A percentile compares a stretch with the other conserved stretches of the same genome.
phyloP scores from a whole-genome alignment of 75 land plant genomes.

The Selaginella moellendorffii region DNA sequence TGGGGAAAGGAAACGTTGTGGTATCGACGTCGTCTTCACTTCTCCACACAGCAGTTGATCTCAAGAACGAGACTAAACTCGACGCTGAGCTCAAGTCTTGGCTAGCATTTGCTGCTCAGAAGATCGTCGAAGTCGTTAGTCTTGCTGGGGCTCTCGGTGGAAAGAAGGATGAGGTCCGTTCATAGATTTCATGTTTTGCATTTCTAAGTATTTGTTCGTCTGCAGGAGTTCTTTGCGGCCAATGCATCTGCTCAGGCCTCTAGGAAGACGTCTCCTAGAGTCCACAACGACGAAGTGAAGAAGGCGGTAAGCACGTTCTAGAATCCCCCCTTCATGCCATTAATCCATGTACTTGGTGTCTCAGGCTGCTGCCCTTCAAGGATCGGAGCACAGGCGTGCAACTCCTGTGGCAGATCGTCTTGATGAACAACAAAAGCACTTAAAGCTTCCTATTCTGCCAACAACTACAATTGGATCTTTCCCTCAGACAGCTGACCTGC shows the following conservation, averaged over 20 bases:
- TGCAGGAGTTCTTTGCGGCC: slow-evolving; percentile 44
- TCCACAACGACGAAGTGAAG: slow-evolving; percentile 49
- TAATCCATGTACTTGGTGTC: neutral
- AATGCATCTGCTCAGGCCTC: slow-evolving; percentile 72
- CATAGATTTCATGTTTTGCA: neutral
- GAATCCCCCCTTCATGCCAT: neutral
- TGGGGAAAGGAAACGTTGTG: slow-evolving; percentile 72
- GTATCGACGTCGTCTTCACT: slow-evolving; percentile 78
- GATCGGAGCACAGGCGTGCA: slow-evolving; percentile 54
- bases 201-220: slow-evolving; percentile 9
- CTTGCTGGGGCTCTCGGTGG: slow-evolving; percentile 50
- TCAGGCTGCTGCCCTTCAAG: slow-evolving; percentile 55
- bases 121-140: slow-evolving; percentile 61
- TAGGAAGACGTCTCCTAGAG: slow-evolving; percentile 65
- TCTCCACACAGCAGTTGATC: slow-evolving; percentile 66
- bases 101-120: slow-evolving; percentile 81
- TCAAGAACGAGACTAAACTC: slow-evolving; percentile 62
- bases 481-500: slow-evolving; percentile 71
- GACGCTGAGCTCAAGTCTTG: slow-evolving; percentile 54
- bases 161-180: slow-evolving; percentile 41
- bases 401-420: slow-evolving; percentile 50
- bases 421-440: slow-evolving; percentile 68
- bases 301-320: slow-evolving; percentile 47
- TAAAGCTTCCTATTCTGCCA: slow-evolving; percentile 68
- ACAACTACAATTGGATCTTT: slow-evolving; percentile 83